Base-by-base conservation (phyloP, 2,329 filamentous ascomycete genomes). In the Ampelomyces quisqualis region DNA sequence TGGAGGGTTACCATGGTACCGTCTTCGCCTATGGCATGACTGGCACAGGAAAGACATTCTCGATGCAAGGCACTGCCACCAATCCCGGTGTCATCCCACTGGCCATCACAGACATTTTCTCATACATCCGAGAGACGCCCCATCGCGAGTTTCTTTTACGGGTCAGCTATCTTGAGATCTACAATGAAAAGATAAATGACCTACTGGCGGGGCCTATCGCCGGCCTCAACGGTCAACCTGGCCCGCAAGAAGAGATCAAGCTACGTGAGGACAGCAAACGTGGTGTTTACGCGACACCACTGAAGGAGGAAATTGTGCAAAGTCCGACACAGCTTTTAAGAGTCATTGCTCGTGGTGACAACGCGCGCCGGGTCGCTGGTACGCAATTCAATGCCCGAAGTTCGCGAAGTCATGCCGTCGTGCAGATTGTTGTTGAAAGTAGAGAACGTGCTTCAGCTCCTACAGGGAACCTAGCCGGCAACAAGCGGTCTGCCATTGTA, bases 21-120 rank as follows among this genome's bases (percentile, higher is more conserved):
- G 93, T 98, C 17, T 97, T 98, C 67, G 91, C 91, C 13, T 98
- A 98, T 67, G 93, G 93, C 63, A 97, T 97, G 90, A 98, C 93
- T 3, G 93, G 93, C 48, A 97, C 93, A 0, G 93, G 93, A 55
- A 98, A 98, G 74, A 98, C 93, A 1, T 98, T 97, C 68, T 97
- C 91, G 26, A 98, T 98, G 93, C 93, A 98, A 73, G 93, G 93
- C 57, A 98, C 93, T 8, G 90, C 90, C 31, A 88, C 88, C 2
- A 95, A 90, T 26, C 93, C 93, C 1, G 93, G 93, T 72, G 93
- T 98, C 19, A 98, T 98, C 40, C 93, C 93, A 5, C 77, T 97
- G 26, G 93, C 93, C 26, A 97, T 98, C 57, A 97, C 93, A 49
- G 93, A 98, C 64, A 98, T 98, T 37, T 98, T 98, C 69, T 97